Base-by-base conservation (phyloP, 1,284 basidiomycete genomes). In the Chiua sp. region DNA sequence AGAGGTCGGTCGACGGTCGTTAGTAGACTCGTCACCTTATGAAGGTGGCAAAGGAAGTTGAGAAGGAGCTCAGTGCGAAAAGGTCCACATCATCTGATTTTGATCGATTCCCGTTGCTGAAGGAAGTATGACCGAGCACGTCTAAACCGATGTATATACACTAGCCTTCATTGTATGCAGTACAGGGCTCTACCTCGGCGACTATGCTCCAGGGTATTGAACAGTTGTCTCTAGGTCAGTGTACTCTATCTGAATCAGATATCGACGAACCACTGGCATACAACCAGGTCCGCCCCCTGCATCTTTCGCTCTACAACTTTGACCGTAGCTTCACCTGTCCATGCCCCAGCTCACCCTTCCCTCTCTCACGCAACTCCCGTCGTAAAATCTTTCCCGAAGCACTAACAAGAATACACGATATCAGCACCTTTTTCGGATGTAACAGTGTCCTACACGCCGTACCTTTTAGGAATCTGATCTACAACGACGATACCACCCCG, bases 301-400 rank as follows among this genome's bases (percentile, higher is more conserved):
- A 26, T 26, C 13, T 28, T 13, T 16, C 20, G 11, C 7, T 26
- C 35, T 56, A 65, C 3, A 68, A 20, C 33, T 56, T 68, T 8
- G 57, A 49, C n/a, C 59, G 57, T 35, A 57, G 49, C 13, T 13
- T 48, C 26, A 71, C 51, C 49, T 73, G 70, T 22, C 72, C 72
- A 50, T 64, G 60, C 2, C 68, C 73, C 6, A 57, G 52, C 58
- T 89, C 87, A 33, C 72, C 68, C 72, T 84, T 85, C 3, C 85
- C 86, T 53, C 76, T 75, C 12, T 88, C 87, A 11, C 86, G 78
- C 59, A 91, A 74, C 61, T 89, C 80, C 20, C 85, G 77, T 48
- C 90, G 78, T 35, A 91, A 71, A 63, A 92, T 91, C 70, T 92
- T 92, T 5, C 90, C 90, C 59, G 90, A 81, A 52, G 87, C 84